phyloP scores from a whole-genome alignment of 1,284 basidiomycete species.

The Schizophyllum amplum region DNA sequence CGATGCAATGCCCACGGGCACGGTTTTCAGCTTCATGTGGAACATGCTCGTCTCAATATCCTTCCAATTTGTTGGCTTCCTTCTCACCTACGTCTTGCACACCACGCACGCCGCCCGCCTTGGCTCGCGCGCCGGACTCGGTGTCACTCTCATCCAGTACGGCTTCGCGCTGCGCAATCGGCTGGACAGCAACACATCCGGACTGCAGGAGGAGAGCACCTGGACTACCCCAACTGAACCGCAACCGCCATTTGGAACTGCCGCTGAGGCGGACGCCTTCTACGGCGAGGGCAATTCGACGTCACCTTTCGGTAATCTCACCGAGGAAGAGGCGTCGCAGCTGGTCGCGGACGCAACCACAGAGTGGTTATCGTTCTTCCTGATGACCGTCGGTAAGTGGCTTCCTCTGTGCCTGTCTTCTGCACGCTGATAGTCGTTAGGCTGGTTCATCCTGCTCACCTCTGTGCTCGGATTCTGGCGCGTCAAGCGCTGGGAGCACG shows the following conservation, averaged over 20 bases:
- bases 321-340: conserved; percentile 31
- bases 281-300: conserved; percentile 24
- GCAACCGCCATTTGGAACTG: conserved; percentile 30
- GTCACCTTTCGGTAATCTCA: conserved; percentile 16
- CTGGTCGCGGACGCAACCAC: conserved; percentile 49
- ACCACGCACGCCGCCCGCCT: conserved; percentile 94
- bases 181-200: conserved; percentile 17
- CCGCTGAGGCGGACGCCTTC: conserved; percentile 42
- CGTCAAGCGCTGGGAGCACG: conserved; percentile 81
- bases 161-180: conserved; percentile 74
- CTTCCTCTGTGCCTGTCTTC: conserved; percentile 4
- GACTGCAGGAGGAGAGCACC: conserved; percentile 16
- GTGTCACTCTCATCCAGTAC: conserved; percentile 92
- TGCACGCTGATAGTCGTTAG: conserved; percentile 22
- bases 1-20: conserved; percentile 70
- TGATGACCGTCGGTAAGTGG: conserved; percentile 79
- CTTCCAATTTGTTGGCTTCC: conserved; percentile 97
- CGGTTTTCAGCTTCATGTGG: conserved; percentile 85
- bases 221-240: conserved; percentile 21
- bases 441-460: conserved; percentile 90
- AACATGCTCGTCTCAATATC: conserved; percentile 90
- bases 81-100: conserved; percentile 89
- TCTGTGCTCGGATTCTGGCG: conserved; percentile 87
- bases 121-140: conserved; percentile 90
- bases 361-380: conserved; percentile 89